A percentile compares a stretch with the other conserved stretches of the same genome.
These are phyloP conservation scores for Leishmania braziliensis DNA, from an alignment of 208 protist genomes.

Conservation along the genomic window DNA sequence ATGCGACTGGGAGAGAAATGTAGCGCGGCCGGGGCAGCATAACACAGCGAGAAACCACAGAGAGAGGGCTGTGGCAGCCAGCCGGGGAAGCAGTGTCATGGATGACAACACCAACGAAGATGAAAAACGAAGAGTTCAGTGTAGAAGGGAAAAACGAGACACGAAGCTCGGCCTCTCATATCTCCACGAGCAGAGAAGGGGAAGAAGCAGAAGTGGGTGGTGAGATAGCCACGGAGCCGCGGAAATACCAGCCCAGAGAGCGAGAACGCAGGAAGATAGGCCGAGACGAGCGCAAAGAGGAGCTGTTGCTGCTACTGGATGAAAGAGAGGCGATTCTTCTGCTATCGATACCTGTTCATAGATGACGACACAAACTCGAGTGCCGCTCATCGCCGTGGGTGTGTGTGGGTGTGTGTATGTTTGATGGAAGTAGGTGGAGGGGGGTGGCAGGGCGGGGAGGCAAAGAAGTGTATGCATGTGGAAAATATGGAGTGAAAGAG, in stretches of 20 bases:
- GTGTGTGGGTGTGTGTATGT: not conserved
- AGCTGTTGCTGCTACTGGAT: not conserved
- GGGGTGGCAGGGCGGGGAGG: not conserved
- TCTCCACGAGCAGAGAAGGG: not conserved
- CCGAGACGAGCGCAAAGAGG: not conserved
- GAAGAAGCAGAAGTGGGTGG: not conserved
- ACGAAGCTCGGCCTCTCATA: not conserved
- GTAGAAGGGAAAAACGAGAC: not conserved
- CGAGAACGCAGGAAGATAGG: not conserved
- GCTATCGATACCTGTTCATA: not conserved
- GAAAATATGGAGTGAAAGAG: not conserved
- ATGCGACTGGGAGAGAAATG: not conserved
- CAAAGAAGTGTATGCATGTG: not conserved
- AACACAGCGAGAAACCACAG: not conserved
- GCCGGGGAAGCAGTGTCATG: not conserved
- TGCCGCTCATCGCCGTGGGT: not conserved
- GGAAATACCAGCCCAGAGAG: not conserved
- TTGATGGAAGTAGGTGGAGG: not conserved
- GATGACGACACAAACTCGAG: not conserved
- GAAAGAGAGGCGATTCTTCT: not conserved
- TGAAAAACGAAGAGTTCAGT: not conserved
- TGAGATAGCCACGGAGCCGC: not conserved
- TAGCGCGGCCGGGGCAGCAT: not conserved
- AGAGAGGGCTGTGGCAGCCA: not conserved
- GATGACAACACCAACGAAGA: not conserved